Evolutionary conservation across 2,329 filamentous ascomycete genomes (phyloP).

Genomic region (Penicillium glabrum): DNA sequence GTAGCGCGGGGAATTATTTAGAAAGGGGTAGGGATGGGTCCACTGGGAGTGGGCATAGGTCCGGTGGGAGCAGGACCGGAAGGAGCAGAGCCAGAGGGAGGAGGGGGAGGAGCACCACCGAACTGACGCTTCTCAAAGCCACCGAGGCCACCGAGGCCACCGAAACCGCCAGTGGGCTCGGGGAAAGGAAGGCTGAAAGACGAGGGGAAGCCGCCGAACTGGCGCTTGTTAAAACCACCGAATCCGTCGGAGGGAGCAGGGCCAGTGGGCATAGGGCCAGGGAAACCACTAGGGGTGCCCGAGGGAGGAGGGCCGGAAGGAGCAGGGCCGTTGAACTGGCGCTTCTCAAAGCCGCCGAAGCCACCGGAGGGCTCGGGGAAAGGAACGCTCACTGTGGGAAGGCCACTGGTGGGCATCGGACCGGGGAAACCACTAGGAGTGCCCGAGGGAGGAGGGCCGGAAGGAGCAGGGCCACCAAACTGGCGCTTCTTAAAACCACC

Average conservation of each 20-base stretch:
- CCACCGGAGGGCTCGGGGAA: conserved; percentile 1
- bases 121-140: conserved; percentile 10
- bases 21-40: neutral
- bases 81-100: conserved; percentile 2
- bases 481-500: conserved; percentile 8
- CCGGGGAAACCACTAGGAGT: neutral
- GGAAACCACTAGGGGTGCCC: no score
- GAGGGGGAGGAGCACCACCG: neutral
- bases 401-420: neutral
- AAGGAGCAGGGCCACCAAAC: conserved; percentile 5
- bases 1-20: conserved; percentile 3
- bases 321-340: conserved; percentile 1
- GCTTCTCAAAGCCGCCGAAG: conserved; percentile 7
- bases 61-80: neutral
- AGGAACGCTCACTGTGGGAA: neutral
- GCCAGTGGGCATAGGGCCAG: neutral
- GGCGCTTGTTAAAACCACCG: neutral
- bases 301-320: neutral
- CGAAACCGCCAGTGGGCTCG: neutral
- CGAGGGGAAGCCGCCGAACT: neutral
- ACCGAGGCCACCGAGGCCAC: neutral
- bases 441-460: neutral
- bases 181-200: conserved; percentile 3
- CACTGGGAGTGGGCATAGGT: neutral
- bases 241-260: neutral